Percentiles rank a stretch among this genome's conserved stretches.
Evolutionary conservation across 345 rosid genomes (phyloP).

Genomic region (Cardamine chenopodiifolia): DNA sequence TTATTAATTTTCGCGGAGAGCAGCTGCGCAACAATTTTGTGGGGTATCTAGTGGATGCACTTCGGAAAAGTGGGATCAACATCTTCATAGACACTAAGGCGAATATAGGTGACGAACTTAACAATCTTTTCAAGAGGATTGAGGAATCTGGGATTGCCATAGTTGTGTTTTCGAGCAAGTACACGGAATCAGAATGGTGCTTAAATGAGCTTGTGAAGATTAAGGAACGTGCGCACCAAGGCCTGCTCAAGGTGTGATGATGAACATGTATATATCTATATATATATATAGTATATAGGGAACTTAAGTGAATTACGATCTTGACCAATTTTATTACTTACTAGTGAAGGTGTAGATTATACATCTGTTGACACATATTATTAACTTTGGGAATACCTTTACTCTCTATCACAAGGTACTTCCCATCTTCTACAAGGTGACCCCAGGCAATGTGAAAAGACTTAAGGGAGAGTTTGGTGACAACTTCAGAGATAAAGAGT

Average conservation of each 20-base stretch:
- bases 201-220: conserved; percentile 26
- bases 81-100: conserved; percentile 7
- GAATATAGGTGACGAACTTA: background rate
- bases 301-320: background rate
- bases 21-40: conserved; percentile 4
- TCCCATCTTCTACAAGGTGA: conserved; percentile 9
- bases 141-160: too few species aligned
- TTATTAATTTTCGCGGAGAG: conserved; percentile 29
- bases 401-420: background rate
- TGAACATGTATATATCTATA: background rate
- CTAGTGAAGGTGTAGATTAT: background rate
- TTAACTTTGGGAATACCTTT: background rate
- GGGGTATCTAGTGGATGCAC: conserved; percentile 14
- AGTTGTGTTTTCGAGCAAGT: background rate
- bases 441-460: background rate
- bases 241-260: background rate
- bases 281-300: background rate
- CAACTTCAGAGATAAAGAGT: background rate
- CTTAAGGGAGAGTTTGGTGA: background rate
- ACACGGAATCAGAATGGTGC: conserved; percentile 19
- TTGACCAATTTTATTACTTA: too few species aligned
- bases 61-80: background rate
- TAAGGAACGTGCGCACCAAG: background rate
- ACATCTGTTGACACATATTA: background rate
- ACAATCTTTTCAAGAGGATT: background rate